Evolutionary conservation across 2,329 filamentous ascomycete species (phyloP).

Genomic region (Clonostachys rhizophaga): DNA sequence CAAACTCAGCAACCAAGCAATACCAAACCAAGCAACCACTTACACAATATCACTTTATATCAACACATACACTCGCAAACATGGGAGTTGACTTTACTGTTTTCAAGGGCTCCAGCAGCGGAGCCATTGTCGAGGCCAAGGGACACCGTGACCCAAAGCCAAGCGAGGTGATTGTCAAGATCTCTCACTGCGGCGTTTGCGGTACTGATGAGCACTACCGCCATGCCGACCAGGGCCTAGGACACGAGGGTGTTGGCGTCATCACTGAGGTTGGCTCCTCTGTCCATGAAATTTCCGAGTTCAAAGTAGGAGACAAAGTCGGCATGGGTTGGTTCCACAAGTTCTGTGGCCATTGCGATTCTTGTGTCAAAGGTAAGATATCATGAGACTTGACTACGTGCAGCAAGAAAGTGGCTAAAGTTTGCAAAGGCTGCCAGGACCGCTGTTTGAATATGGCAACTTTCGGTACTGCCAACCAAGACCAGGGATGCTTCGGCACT

Average conservation of each 20-base stretch:
- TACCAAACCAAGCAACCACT: too few species aligned
- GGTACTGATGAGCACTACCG: slow-evolving; percentile 17
- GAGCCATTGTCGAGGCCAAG: slow-evolving; percentile 5
- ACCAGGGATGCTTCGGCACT: slow-evolving; percentile 35
- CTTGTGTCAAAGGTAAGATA: slow-evolving; percentile 18
- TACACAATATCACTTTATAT: too few species aligned
- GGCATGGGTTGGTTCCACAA: slow-evolving; percentile 38
- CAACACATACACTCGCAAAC: slow-evolving; percentile 11
- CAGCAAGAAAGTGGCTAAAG: neutral
- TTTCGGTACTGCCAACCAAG: slow-evolving; percentile 24
- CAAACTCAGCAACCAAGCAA: too few species aligned
- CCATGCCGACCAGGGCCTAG: slow-evolving; percentile 48
- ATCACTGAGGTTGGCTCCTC: slow-evolving; percentile 1
- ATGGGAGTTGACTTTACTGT: slow-evolving; percentile 6
- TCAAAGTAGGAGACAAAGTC: slow-evolving; percentile 58
- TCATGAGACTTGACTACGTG: too few species aligned
- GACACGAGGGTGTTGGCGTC: slow-evolving; percentile 60
- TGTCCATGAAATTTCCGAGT: slow-evolving; percentile 11
- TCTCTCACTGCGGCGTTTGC: slow-evolving; percentile 61
- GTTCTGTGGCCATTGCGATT: slow-evolving; percentile 27
- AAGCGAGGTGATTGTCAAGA: slow-evolving; percentile 53
- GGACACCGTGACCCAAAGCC: slow-evolving; percentile 3
- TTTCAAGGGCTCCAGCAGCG: slow-evolving; percentile 7
- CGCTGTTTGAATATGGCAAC: slow-evolving; percentile 24
- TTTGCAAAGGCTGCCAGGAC: slow-evolving; percentile 21